phyloP scores from a whole-genome alignment of 768 basidiomycete species.

The Trametes meyenii region DNA sequence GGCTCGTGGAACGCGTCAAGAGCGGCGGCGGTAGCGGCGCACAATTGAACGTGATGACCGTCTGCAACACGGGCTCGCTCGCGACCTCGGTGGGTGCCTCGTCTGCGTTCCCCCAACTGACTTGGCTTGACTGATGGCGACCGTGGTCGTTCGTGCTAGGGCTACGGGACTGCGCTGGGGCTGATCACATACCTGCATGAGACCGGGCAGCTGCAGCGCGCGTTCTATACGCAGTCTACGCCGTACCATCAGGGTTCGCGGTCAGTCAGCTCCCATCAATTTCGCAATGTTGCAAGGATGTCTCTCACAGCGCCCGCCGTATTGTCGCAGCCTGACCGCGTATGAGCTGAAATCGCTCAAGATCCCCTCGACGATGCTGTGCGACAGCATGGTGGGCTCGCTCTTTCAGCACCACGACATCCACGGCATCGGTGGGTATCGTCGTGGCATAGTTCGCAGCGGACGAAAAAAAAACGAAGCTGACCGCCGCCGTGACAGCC shows the following conservation, averaged over 20 bases:
- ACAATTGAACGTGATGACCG: constrained; percentile 81
- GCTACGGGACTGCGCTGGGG: constrained; percentile 94
- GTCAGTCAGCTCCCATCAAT: constrained; percentile 36
- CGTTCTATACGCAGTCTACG: constrained; percentile 92
- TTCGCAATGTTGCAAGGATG: not conserved
- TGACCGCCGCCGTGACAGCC: constrained; percentile 41
- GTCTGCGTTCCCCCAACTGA: not conserved
- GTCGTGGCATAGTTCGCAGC: not conserved
- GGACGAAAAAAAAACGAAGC: not conserved
- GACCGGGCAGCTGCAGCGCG: constrained; percentile 71
- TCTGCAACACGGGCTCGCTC: constrained; percentile 96
- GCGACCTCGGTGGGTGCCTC: constrained; percentile 77
- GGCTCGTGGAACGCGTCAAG: constrained; percentile 65
- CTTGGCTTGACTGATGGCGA: constrained; percentile 3
- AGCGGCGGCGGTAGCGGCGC: constrained; percentile 42
- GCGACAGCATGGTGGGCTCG: constrained; percentile 97
- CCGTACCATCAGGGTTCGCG: constrained; percentile 94
- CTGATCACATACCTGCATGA: constrained; percentile 90
- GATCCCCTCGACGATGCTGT: constrained; percentile 91
- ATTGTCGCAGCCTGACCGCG: constrained; percentile 71
- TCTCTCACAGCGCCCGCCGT: not conserved
- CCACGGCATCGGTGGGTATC: constrained; percentile 71
- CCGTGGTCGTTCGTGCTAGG: constrained; percentile 49
- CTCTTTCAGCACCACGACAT: constrained; percentile 86
- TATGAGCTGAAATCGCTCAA: constrained; percentile 83